Conservation (phyloP, 345 rosid genomes). For the Chamaenerion angustifolium region DNA sequence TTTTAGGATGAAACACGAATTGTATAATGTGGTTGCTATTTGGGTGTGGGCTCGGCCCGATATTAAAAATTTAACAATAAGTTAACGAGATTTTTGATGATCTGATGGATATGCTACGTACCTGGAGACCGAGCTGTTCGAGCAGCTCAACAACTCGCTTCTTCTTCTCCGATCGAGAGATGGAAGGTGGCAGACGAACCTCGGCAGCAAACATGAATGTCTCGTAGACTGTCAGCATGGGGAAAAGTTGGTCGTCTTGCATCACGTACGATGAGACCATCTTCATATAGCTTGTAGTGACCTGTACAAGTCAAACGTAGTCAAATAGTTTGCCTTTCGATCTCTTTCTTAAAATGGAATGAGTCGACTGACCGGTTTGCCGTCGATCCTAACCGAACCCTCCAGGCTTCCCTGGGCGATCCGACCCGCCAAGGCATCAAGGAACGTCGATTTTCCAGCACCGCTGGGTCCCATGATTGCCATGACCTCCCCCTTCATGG, state of each 20-base stretch:
- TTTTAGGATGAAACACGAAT: too few relatives aligned
- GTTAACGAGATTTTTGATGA: neutral
- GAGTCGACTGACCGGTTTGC: constrained; percentile 51
- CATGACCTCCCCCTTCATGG: constrained; percentile 51
- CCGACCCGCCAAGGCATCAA: constrained; percentile 82
- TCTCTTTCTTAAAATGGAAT: too few relatives aligned
- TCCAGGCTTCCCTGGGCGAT: constrained; percentile 59
- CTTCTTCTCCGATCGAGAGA: constrained; percentile 53
- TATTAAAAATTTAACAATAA: too few relatives aligned
- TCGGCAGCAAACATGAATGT: constrained; percentile 84
- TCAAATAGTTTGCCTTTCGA: too few relatives aligned
- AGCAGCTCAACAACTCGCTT: constrained; percentile 51
- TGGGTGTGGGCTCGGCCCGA: too few relatives aligned
- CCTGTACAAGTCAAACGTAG: constrained; percentile 24
- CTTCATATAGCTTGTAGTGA: constrained; percentile 55
- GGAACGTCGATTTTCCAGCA: constrained; percentile 81
- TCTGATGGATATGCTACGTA: neutral
- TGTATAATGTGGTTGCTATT: too few relatives aligned
- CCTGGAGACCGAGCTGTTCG: constrained; percentile 56
- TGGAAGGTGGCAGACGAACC: constrained; percentile 60
- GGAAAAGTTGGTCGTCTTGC: constrained; percentile 89
- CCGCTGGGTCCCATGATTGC: constrained; percentile 90
- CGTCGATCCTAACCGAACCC: constrained; percentile 64
- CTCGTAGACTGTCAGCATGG: constrained; percentile 64
- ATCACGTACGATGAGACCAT: constrained; percentile 75